Conservation (phyloP, 768 basidiomycete genomes). For the Rubroboletus satanas region DNA sequence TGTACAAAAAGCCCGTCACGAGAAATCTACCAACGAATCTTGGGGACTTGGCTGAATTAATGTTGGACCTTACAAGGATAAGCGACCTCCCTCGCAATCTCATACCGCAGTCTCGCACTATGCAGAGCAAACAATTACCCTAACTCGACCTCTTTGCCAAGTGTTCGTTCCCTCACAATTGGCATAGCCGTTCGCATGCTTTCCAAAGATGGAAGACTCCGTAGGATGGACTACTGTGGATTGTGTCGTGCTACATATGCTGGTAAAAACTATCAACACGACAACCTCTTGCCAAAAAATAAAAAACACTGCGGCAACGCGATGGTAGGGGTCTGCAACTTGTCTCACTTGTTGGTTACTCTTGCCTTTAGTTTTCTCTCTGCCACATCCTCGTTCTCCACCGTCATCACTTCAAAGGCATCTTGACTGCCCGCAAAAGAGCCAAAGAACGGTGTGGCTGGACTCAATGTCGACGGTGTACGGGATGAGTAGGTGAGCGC, state of each 20-base stretch:
- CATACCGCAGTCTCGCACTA: background rate
- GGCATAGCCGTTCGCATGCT: background rate
- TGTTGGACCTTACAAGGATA: background rate
- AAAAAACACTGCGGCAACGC: background rate
- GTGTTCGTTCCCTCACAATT: background rate
- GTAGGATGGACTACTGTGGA: slow-evolving; percentile 1
- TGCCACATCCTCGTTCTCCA: slow-evolving; percentile 19
- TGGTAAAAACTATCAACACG: slow-evolving; percentile 3
- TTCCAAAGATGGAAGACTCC: background rate
- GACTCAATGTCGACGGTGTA: slow-evolving; percentile 64
- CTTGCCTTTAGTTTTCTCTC: slow-evolving; percentile 27
- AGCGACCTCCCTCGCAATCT: background rate
- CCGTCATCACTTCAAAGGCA: slow-evolving; percentile 26
- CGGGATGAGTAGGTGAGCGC: slow-evolving; percentile 64
- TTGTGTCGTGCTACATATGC: slow-evolving; percentile 1
- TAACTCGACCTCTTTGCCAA: no score
- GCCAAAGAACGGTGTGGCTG: slow-evolving; percentile 68
- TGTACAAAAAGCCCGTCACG: no score
- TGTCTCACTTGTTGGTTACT: slow-evolving; percentile 13
- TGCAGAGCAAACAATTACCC: background rate
- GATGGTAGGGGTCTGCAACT: background rate
- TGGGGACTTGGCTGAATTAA: no score
- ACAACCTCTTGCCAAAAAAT: slow-evolving; percentile 12
- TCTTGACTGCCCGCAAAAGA: slow-evolving; percentile 41
- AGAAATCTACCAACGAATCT: no score